Evolutionary conservation across 805 yeast species (phyloP), one percentile per base, ranked within the genome.

Genomic region (Ogataea kodamae): DNA sequence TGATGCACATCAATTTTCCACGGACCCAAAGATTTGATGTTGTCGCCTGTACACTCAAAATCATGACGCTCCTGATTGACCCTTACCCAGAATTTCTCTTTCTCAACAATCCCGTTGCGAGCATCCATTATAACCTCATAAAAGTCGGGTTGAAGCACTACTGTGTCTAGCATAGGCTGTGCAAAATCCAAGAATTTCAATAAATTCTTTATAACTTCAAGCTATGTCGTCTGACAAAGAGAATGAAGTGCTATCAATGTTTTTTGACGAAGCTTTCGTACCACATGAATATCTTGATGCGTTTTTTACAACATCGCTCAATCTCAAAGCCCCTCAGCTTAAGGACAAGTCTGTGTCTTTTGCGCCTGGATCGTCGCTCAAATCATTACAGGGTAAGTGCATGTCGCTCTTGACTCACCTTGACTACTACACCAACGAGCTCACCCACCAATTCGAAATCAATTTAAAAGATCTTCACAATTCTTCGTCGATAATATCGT

Each of bases 251-350:
- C 55, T 81, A 3, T 59, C 75, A 9, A 80, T 81, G 77, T 82
- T 82, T 61, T 77, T 79, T 41, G 85, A 81, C 42, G 73, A 70
- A 13, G 74, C 72, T 16, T 81, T 81, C 50, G 74, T 71, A 11
- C 82, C 87, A 1, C 72, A 74, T 35, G 74, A 74, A 24, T 82
- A 72, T 47, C 68, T 82, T 12, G 85, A 82, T 51, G 78, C 82
- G 3, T 57, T 81, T 10, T 68, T 76, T 40, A 62, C 72, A 28
- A 57, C 68, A 12, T 61, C 69, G 3, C 42, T 65, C 6, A 46
- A 48, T 27, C 40, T 40, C 24, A 23, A 38, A 6, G 32, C 23
- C 14, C 39, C 32, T 12, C 33, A 39, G 16, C 24, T 48, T 31
- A 38, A 35, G 15, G 45, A 45, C 33, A 43, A 39, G 23, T 46